Percentiles rank a stretch among this genome's conserved stretches.
Conservation (phyloP, 495 filamentous ascomycete species). For the Penicillium coffeae region DNA sequence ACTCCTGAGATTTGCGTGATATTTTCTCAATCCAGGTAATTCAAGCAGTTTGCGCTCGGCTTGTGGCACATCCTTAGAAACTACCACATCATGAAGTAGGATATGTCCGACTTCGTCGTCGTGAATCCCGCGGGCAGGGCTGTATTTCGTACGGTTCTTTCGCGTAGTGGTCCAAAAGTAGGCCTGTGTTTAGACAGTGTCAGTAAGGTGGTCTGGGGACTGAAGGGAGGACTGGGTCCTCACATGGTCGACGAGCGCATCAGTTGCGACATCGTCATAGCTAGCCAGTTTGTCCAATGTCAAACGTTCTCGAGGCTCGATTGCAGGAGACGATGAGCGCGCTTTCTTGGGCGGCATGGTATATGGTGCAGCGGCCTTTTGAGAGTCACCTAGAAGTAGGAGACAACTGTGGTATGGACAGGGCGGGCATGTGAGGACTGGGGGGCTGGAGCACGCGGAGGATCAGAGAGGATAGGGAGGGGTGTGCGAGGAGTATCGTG, state of each 20-base stretch:
- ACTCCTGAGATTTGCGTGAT: slow-evolving; percentile 58
- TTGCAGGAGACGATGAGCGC: slow-evolving; percentile 33
- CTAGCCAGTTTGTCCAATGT: slow-evolving; percentile 81
- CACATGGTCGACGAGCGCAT: slow-evolving; percentile 93
- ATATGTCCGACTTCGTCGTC: slow-evolving; percentile 79
- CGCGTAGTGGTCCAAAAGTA: slow-evolving; percentile 95
- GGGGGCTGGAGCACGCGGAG: background rate
- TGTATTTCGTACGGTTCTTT: slow-evolving; percentile 88
- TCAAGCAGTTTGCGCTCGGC: slow-evolving; percentile 71
- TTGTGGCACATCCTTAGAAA: slow-evolving; percentile 62
- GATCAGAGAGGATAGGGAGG: slow-evolving; percentile 4
- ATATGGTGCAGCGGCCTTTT: background rate
- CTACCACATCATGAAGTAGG: slow-evolving; percentile 70
- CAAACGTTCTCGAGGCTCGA: slow-evolving; percentile 63
- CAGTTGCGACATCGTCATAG: slow-evolving; percentile 95
- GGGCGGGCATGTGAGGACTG: background rate
- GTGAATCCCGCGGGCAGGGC: slow-evolving; percentile 70
- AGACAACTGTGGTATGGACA: slow-evolving; percentile 7
- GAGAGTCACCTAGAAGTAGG: background rate
- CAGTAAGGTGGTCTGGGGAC: slow-evolving; percentile 10
- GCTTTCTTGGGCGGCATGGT: slow-evolving; percentile 44
- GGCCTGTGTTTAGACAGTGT: slow-evolving; percentile 50
- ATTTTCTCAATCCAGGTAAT: slow-evolving; percentile 70
- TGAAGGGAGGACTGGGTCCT: slow-evolving; percentile 29
- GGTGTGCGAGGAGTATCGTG: background rate